Base-by-base conservation (phyloP, 2,329 filamentous ascomycete genomes). In the Claviceps sorghi region DNA sequence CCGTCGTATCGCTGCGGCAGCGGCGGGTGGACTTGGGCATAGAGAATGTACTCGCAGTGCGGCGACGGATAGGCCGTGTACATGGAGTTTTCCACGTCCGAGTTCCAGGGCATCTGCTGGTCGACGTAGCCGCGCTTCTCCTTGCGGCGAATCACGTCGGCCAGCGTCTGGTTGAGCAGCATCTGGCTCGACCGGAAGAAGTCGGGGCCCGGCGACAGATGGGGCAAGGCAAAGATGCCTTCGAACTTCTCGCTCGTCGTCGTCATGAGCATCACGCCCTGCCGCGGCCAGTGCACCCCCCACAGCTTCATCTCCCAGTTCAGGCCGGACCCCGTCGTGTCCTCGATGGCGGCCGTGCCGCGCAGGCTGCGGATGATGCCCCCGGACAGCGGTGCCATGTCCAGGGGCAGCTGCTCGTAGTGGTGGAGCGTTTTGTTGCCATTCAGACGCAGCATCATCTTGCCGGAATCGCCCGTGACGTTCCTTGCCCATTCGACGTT, bases 211-310 rank as follows among this genome's bases (percentile, higher is more conserved):
- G 87, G 77, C 0, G 86, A 75, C 50, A 98, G 76, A 66, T 97
- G 89, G 29, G 93, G 90, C 47, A 97, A 71, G 2, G 83, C 86
- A 65, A 95, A 95, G 52, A 97, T 83, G 44, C 93, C 90, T n/a
- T 84, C 81, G 62, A 93, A 93, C 71, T 95, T 96, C 63, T 95
- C 86, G 66, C 89, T 96, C 48, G 89, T 91, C 0, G 91, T 96
- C 1, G 85, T 87, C 63, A 97, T 71, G 38, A 97, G 71, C 49
- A 93, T 79, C 15, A 82, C 79, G 1, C 93, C 93, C 56, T 85
- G 79, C n/a, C 78, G 76, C 40, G 85, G 82, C 74, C 89, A 94
- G 69, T 97, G 91, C 4, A 94, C 77, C 3, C 93, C 93, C 66
- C 88, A 83, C 49, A 95, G 69, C 50, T 79, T 76, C 69, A 94